phyloP scores from a whole-genome alignment of 305 asterid species.

The Caryopteris hybrid region DNA sequence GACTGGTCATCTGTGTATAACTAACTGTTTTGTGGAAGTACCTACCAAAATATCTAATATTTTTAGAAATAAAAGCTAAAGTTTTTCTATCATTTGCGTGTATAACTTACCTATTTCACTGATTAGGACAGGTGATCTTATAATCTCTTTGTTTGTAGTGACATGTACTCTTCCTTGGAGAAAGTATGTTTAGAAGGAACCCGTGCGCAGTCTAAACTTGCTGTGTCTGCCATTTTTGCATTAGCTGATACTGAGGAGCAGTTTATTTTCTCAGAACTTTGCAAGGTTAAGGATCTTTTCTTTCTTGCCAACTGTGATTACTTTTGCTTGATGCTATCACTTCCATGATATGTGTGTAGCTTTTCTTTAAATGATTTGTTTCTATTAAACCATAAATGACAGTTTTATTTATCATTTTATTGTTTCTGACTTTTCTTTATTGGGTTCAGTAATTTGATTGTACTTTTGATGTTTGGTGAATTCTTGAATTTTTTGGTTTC shows the following conservation, averaged over 20 bases:
- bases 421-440: neutral
- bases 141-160: conserved; percentile 44
- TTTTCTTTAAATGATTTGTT: neutral
- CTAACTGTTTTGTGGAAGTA: neutral
- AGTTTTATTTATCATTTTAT: neutral
- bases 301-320: conserved; percentile 5
- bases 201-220: conserved; percentile 73
- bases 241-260: conserved; percentile 54
- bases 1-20: conserved; percentile 1
- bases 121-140: neutral
- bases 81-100: neutral
- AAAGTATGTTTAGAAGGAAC: conserved; percentile 75
- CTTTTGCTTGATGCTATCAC: conserved; percentile 12
- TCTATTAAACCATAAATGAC: neutral
- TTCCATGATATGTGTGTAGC: conserved; percentile 5
- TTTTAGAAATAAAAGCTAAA: neutral
- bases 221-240: conserved; percentile 70
- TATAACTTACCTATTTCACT: neutral
- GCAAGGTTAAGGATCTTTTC: conserved; percentile 53
- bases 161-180: conserved; percentile 65
- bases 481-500: neutral
- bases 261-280: conserved; percentile 43
- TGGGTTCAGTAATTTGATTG: conserved; percentile 2
- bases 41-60: neutral
- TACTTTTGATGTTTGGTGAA: conserved; percentile 5